Base-by-base conservation (phyloP, 495 filamentous ascomycete species). In the Hapsidospora chrysogenum region DNA sequence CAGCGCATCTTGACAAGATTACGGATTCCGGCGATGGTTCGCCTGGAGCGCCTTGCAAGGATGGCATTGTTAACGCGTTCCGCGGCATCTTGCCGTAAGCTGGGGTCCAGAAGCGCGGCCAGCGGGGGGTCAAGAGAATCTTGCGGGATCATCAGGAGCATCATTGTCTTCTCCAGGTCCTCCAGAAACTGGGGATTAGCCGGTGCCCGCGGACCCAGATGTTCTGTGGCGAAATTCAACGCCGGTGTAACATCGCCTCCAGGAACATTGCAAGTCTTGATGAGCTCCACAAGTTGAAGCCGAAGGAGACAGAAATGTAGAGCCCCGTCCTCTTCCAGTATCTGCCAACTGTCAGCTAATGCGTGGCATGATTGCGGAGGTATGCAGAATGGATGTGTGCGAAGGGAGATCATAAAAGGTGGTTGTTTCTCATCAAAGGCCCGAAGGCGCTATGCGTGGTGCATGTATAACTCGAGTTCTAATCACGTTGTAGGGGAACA, bases 391-490 rank as follows among this genome's bases (percentile, higher is more conserved):
- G 3, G 9, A 36, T 26, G 3, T 10, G 13, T 16, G 18, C 18
- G 16, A 35, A 26, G 27, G 29, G 29, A 10, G 13, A 38, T 31
- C 21, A 44, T 35, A 39, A 35, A 32, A 27, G 16, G 28, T 59
- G 51, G 57, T 72, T 83, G 68, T 76, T 79, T 83, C 68, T 94
- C 85, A 84, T 85, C 92, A 83, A 69, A 54, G 72, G 72, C 74
- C 71, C 57, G 63, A 73, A 74, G 74, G 66, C 64, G 64, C 66
- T 96, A 84, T 80, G 87, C 85, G 87, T 96, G 87, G 87, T 99
- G 92, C 86, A 96, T 95, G 89, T 60, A 54, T 92, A 85, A 85
- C 72, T 67, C 62, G 53, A 52, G 54, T 56, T 83, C 62, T 92
- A 92, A 96, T 95, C 87, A 85, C 86, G 22, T 15, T 35, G 8